These are phyloP conservation scores for Leucocoprinus leucothites DNA, from an alignment of 768 basidiomycete species.

Conservation along the genomic window DNA sequence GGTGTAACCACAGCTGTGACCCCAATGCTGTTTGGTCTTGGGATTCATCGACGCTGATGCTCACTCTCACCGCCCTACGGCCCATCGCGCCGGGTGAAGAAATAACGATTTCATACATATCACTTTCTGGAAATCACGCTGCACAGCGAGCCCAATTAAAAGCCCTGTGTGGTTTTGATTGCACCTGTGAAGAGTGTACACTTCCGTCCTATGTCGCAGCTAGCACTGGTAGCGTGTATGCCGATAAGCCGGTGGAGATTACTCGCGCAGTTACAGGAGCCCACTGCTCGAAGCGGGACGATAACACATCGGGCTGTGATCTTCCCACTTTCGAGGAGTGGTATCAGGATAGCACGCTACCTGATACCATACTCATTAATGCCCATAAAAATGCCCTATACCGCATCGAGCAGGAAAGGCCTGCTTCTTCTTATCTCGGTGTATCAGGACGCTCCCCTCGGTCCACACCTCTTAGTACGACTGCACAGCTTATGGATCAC, in stretches of 20 bases:
- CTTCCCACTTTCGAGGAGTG: slow-evolving; percentile 39
- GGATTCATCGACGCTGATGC: slow-evolving; percentile 34
- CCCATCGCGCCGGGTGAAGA: slow-evolving; percentile 38
- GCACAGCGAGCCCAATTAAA: slow-evolving; percentile 30
- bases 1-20: slow-evolving; percentile 46
- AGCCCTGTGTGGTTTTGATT: slow-evolving; percentile 38
- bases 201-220: slow-evolving; percentile 1
- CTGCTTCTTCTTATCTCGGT: slow-evolving; percentile 12
- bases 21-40: slow-evolving; percentile 42
- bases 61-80: slow-evolving; percentile 38
- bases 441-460: not conserved
- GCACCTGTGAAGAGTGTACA: slow-evolving; percentile 36
- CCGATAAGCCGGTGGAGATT: slow-evolving; percentile 7
- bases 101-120: slow-evolving; percentile 42
- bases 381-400: slow-evolving; percentile 37
- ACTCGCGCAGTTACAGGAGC: not conserved
- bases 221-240: not conserved
- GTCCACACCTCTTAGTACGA: not conserved
- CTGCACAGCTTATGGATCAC: slow-evolving; percentile 2
- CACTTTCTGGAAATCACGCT: slow-evolving; percentile 31
- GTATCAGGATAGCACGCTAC: slow-evolving; percentile 36
- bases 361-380: slow-evolving; percentile 36
- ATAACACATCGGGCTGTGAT: slow-evolving; percentile 11
- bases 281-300: not conserved
- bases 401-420: slow-evolving; percentile 33